phyloP scores from a whole-genome alignment of 2,329 filamentous ascomycete species.

The Dothistroma septosporum region DNA sequence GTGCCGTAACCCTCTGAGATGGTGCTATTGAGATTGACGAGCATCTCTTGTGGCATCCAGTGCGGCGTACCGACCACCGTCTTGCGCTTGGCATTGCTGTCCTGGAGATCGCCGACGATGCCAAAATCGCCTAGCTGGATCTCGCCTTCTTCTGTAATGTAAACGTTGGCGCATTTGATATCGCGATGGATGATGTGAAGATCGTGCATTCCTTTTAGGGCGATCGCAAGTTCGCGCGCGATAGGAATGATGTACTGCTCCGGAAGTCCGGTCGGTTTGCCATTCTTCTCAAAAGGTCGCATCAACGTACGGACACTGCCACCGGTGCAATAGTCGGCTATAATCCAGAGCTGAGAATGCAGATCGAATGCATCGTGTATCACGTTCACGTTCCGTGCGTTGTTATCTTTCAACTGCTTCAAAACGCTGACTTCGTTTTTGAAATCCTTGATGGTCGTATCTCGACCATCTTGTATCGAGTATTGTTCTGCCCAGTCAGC shows the following conservation, averaged over 20 bases:
- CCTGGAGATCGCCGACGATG: conserved; percentile 73
- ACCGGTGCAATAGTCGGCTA: conserved; percentile 80
- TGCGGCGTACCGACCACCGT: conserved; percentile 79
- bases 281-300: conserved; percentile 33
- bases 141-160: conserved; percentile 70
- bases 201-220: conserved; percentile 61
- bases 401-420: conserved; percentile 67
- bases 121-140: conserved; percentile 84
- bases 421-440: conserved; percentile 63
- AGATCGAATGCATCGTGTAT: conserved; percentile 75
- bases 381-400: conserved; percentile 74
- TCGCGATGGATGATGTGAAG: conserved; percentile 63
- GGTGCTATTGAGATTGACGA: conserved; percentile 33
- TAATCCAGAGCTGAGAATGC: conserved; percentile 79
- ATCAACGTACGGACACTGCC: conserved; percentile 70
- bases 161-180: conserved; percentile 69
- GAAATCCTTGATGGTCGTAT: conserved; percentile 56
- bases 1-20: conserved; percentile 44
- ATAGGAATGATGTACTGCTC: conserved; percentile 62
- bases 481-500: conserved; percentile 54
- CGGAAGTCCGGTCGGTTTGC: conserved; percentile 41
- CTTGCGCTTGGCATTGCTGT: conserved; percentile 66
- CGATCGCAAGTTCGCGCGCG: conserved; percentile 59
- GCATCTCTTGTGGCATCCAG: conserved; percentile 80
- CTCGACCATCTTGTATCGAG: conserved; percentile 49